A percentile compares a stretch with the other conserved stretches of the same genome.
phyloP scores from a whole-genome alignment of 805 yeast species.

The Lipomyces sp. region DNA sequence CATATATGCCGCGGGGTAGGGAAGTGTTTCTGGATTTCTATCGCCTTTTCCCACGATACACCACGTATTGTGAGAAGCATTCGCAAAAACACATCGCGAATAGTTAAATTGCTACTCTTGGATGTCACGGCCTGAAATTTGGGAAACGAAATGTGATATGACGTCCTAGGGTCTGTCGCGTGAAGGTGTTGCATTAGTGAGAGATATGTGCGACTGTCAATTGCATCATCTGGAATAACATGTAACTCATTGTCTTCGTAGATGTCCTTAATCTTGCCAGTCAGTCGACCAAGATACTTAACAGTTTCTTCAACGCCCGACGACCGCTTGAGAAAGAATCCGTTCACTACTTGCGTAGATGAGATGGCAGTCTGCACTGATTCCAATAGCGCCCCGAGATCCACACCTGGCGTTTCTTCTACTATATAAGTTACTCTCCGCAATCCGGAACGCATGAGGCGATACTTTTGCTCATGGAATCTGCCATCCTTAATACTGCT shows the following conservation, averaged over 20 bases:
- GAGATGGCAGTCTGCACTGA: conserved; percentile 79
- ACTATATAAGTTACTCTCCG: conserved; percentile 72
- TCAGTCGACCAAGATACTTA: conserved; percentile 57
- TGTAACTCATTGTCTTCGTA: conserved; percentile 48
- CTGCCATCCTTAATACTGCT: conserved; percentile 85
- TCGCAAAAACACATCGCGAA: conserved; percentile 72
- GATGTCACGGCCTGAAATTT: conserved; percentile 70
- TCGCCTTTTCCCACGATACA: conserved; percentile 82
- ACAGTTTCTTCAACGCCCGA: conserved; percentile 76
- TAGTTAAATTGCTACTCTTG: conserved; percentile 70
- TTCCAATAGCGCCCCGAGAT: conserved; percentile 49
- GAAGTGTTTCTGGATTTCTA: conserved; percentile 69
- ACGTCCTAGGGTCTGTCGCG: conserved; percentile 24
- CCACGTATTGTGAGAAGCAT: conserved; percentile 84
- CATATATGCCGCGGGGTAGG: conserved; percentile 72
- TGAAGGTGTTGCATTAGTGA: conserved; percentile 22
- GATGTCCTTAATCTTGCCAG: conserved; percentile 50
- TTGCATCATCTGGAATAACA: conserved; percentile 49
- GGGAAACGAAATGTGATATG: conserved; percentile 52
- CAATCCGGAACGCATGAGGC: conserved; percentile 73
- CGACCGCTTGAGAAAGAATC: conserved; percentile 71
- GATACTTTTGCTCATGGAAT: conserved; percentile 80
- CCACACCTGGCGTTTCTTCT: conserved; percentile 68
- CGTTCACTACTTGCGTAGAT: conserved; percentile 65
- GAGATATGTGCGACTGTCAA: conserved; percentile 28